phyloP scores from a whole-genome alignment of 345 rosid species.

The Raphanus raphanistrum region DNA sequence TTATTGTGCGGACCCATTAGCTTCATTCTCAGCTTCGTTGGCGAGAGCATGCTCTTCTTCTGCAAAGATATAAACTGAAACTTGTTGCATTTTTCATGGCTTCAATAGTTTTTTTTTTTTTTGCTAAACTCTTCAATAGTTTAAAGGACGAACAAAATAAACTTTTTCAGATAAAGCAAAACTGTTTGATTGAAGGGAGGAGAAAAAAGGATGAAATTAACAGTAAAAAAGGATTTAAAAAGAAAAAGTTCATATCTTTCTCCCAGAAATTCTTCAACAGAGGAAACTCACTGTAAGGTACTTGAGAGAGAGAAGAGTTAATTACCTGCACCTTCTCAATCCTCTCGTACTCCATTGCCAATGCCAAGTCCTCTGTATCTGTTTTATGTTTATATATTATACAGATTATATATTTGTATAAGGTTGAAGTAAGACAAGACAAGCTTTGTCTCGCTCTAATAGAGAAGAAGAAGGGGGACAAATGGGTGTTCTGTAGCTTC shows the following conservation, averaged over 20 bases:
- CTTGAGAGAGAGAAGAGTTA: neutral
- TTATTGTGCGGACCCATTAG: constrained; percentile 66
- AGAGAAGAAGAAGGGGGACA: constrained; percentile 31
- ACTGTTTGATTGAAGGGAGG: neutral
- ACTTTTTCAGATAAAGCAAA: constrained; percentile 16
- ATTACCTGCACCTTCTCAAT: constrained; percentile 66
- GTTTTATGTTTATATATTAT: neutral
- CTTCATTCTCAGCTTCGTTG: constrained; percentile 90
- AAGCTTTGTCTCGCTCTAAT: constrained; percentile 15
- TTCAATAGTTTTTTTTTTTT: neutral
- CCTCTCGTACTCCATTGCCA: constrained; percentile 93
- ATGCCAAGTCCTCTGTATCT: constrained; percentile 28
- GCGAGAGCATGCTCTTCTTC: constrained; percentile 83
- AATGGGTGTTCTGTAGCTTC: constrained; percentile 24
- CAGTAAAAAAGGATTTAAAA: neutral
- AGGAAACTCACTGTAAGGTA: constrained; percentile 23
- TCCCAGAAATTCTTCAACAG: constrained; percentile 25
- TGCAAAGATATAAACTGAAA: neutral
- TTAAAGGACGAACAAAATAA: neutral
- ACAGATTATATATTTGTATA: neutral
- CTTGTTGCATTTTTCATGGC: neutral
- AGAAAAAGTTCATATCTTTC: constrained; percentile 1
- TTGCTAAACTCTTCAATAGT: neutral
- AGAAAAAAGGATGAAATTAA: constrained; percentile 7
- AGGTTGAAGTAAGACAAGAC: neutral